Evolutionary conservation across 805 yeast species (phyloP).

Genomic region (Kazachstania martiniae): DNA sequence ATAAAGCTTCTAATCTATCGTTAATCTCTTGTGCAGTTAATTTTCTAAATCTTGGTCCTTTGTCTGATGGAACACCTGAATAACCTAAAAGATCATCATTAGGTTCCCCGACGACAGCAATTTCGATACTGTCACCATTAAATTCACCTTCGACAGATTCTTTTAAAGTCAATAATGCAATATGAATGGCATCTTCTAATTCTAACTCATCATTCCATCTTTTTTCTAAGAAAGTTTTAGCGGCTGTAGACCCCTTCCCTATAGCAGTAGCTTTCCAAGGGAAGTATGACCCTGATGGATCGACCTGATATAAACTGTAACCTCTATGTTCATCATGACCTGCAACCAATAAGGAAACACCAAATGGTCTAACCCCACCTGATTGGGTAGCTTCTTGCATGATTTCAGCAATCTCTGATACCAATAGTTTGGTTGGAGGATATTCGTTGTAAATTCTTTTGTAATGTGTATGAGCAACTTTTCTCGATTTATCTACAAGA

Average conservation of each 20-base stretch:
- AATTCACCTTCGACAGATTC: conserved; percentile 97
- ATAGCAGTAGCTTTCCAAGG: conserved; percentile 99
- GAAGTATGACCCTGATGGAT: conserved; percentile 94
- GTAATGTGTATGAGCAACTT: conserved; percentile 84
- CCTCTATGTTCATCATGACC: conserved; percentile 75
- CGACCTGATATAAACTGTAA: conserved; percentile 87
- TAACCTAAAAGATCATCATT: conserved; percentile 75
- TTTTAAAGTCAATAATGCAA: conserved; percentile 84
- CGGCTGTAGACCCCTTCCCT: conserved; percentile 92
- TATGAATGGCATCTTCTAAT: conserved; percentile 95
- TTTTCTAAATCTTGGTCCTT: conserved; percentile 84
- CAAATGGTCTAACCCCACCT: conserved; percentile 98
- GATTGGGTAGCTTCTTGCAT: conserved; percentile 99
- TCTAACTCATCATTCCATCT: conserved; percentile 97
- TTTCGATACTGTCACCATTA: conserved; percentile 92
- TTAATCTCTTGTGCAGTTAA: conserved; percentile 84
- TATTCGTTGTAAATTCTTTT: conserved; percentile 91
- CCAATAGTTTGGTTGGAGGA: conserved; percentile 91
- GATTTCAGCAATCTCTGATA: conserved; percentile 86
- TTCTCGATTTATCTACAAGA: conserved; percentile 85
- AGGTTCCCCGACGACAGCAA: conserved; percentile 75
- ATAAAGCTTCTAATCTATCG: conserved; percentile 89
- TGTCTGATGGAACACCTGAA: conserved; percentile 63
- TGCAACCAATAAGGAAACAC: conserved; percentile 88
- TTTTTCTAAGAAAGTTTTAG: conserved; percentile 93